Evolutionary conservation across 306 rosid genomes (phyloP).

Genomic region (Nissolia schottii): DNA sequence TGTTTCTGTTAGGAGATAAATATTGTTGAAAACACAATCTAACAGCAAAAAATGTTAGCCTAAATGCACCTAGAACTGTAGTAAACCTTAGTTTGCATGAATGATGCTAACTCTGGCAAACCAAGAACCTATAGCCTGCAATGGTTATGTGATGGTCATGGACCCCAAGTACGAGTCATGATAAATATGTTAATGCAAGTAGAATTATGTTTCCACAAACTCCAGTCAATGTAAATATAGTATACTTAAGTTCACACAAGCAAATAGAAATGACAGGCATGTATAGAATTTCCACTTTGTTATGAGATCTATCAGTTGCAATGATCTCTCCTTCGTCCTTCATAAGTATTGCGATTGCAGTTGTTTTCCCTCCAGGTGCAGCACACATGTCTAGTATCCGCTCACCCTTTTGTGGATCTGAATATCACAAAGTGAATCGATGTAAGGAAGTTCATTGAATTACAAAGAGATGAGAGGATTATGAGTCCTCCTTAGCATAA

Average conservation of each 20-base stretch:
- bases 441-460: background rate
- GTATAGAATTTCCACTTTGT: conserved; percentile 60
- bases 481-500: background rate
- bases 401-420: conserved; percentile 92
- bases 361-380: conserved; percentile 98
- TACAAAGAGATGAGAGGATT: background rate
- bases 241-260: background rate
- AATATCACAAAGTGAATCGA: conserved; percentile 6
- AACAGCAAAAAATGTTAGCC: too few species aligned
- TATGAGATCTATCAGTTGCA: conserved; percentile 94
- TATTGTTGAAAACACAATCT: too few species aligned
- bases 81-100: too few species aligned
- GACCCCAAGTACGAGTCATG: too few species aligned
- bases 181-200: conserved; percentile 1
- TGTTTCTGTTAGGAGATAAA: too few species aligned
- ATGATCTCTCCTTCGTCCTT: conserved; percentile 87
- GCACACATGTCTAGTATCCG: conserved; percentile 96
- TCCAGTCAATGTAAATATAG: background rate
- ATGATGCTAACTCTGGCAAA: too few species aligned
- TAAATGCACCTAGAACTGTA: too few species aligned
- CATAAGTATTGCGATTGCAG: conserved; percentile 93
- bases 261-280: conserved; percentile 13
- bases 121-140: too few species aligned
- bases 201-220: background rate
- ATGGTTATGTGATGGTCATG: too few species aligned